Evolutionary conservation across 2,329 filamentous ascomycete genomes (phyloP).

Genomic region (Cladosporium halotolerans): DNA sequence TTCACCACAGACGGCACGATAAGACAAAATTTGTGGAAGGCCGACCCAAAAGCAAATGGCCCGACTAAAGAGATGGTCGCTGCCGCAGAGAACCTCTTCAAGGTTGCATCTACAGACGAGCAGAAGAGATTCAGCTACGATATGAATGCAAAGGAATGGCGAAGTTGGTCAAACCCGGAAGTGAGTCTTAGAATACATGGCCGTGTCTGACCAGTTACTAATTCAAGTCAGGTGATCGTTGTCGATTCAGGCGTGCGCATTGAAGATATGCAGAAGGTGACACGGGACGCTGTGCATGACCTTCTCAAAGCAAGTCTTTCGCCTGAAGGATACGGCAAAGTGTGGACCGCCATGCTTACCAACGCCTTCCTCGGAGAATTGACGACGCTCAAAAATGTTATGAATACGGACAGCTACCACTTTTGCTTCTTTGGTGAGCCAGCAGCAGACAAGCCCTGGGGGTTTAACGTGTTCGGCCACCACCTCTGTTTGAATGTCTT

Average conservation of each 20-base stretch:
- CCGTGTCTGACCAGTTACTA: background rate
- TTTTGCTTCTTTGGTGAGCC: constrained; percentile 63
- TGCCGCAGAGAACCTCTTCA: constrained; percentile 35
- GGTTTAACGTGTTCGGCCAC: constrained; percentile 69
- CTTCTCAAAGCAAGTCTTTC: constrained; percentile 56
- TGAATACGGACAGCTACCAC: constrained; percentile 71
- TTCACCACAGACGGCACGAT: constrained; percentile 58
- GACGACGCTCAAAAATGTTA: constrained; percentile 52
- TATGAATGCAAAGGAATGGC: constrained; percentile 65
- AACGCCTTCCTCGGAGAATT: constrained; percentile 68
- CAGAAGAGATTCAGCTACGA: constrained; percentile 48
- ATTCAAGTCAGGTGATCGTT: constrained; percentile 49
- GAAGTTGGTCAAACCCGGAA: constrained; percentile 65
- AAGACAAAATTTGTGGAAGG: constrained; percentile 19
- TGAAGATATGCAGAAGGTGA: constrained; percentile 49
- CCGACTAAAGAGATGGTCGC: constrained; percentile 52
- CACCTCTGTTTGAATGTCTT: constrained; percentile 69
- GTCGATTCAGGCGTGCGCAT: constrained; percentile 59
- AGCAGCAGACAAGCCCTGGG: constrained; percentile 55
- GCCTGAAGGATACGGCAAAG: constrained; percentile 63
- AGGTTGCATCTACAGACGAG: constrained; percentile 44
- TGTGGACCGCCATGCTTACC: constrained; percentile 61
- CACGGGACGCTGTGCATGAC: constrained; percentile 46
- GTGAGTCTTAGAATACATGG: background rate
- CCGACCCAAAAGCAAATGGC: constrained; percentile 18